phyloP scores from a whole-genome alignment of 2,329 filamentous ascomycete genomes.

The Penicillium sp. region DNA sequence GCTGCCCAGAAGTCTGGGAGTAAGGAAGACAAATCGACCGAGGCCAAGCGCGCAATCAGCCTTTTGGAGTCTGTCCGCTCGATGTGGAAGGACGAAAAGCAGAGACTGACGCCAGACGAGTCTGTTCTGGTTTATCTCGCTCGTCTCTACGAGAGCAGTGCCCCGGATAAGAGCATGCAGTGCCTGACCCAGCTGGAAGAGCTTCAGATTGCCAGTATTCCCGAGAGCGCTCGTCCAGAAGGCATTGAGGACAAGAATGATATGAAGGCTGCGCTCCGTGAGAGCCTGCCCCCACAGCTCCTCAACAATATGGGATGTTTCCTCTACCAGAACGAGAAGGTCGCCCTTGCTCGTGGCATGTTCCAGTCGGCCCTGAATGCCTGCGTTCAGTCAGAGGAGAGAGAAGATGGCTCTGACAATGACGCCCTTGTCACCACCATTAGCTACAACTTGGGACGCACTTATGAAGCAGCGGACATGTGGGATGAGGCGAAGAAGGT shows the following conservation, averaged over 20 bases:
- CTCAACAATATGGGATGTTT: conserved; percentile 98
- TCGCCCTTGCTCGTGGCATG: conserved; percentile 72
- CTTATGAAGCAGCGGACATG: conserved; percentile 80
- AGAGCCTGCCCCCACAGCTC: conserved; percentile 78
- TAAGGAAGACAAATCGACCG: conserved; percentile 83
- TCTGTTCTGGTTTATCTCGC: conserved; percentile 88
- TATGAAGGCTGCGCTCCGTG: conserved; percentile 58
- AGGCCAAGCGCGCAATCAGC: conserved; percentile 79
- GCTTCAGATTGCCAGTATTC: conserved; percentile 75
- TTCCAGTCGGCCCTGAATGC: conserved; percentile 90
- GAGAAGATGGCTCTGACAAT: conserved; percentile 70
- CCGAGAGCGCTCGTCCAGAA: conserved; percentile 62
- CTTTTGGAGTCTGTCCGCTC: conserved; percentile 79
- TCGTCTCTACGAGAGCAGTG: conserved; percentile 78
- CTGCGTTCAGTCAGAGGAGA: conserved; percentile 74
- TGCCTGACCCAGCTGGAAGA: conserved; percentile 90
- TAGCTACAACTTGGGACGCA: conserved; percentile 91
- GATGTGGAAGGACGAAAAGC: conserved; percentile 91
- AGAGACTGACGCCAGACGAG: conserved; percentile 72
- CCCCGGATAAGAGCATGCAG: conserved; percentile 84
- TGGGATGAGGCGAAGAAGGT: conserved; percentile 79
- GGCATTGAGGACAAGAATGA: conserved; percentile 58
- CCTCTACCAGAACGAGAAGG: conserved; percentile 81
- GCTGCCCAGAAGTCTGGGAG: conserved; percentile 67
- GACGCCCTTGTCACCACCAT: conserved; percentile 93